These are phyloP conservation scores for Barnettozyma sp. DNA, from an alignment of 805 yeast genomes.

Conservation along the genomic window DNA sequence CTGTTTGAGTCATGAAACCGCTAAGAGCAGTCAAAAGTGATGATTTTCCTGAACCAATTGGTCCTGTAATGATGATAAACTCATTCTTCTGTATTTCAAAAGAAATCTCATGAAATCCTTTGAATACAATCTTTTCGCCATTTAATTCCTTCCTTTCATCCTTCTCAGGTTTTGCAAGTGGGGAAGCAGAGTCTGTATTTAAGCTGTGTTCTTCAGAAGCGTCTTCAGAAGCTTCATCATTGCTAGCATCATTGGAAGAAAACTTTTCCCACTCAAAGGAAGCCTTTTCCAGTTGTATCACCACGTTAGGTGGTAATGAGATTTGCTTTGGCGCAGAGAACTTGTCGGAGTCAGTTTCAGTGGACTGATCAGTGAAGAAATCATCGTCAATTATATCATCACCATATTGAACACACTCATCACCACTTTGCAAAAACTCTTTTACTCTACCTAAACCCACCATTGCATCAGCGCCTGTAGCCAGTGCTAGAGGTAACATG, in stretches of 20 bases:
- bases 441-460: constrained; percentile 56
- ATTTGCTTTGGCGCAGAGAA: not conserved
- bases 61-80: constrained; percentile 67
- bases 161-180: constrained; percentile 2
- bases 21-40: constrained; percentile 60
- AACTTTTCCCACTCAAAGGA: constrained; percentile 62
- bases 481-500: constrained; percentile 64
- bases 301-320: constrained; percentile 26
- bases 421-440: constrained; percentile 41
- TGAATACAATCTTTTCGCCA: constrained; percentile 30
- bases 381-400: constrained; percentile 33
- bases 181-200: not conserved
- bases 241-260: constrained; percentile 25
- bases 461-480: constrained; percentile 61
- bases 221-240: constrained; percentile 4
- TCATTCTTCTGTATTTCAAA: constrained; percentile 50
- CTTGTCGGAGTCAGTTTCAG: constrained; percentile 24
- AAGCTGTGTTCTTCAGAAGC: too few relatives aligned
- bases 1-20: constrained; percentile 52
- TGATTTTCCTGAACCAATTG: constrained; percentile 73
- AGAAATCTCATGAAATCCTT: constrained; percentile 41
- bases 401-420: constrained; percentile 31
- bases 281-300: constrained; percentile 47
- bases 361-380: constrained; percentile 32
- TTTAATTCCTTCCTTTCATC: constrained; percentile 1